Conservation (phyloP, 1,284 basidiomycete genomes). For the Sphagnurus paluster region DNA sequence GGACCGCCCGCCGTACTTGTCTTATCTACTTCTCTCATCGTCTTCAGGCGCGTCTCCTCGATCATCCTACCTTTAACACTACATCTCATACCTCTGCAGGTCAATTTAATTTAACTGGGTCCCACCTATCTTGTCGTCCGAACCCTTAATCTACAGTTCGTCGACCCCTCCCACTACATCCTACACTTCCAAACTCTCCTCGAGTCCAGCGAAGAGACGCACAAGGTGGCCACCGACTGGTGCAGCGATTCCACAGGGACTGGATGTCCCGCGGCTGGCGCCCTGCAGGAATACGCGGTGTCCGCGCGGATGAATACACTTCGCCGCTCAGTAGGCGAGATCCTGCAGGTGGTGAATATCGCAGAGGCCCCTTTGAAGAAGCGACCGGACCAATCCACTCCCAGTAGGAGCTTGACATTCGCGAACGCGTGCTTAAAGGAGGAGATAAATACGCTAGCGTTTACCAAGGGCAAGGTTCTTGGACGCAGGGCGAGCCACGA, state of each 20-base stretch:
- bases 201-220: constrained; percentile 94
- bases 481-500: no score
- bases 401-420: constrained; percentile 83
- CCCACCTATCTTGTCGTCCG: constrained; percentile 94
- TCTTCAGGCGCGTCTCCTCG: no score
- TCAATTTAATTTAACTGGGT: constrained; percentile 98
- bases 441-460: constrained; percentile 89
- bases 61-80: no score
- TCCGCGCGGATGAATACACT: constrained; percentile 99
- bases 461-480: constrained; percentile 73
- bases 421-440: constrained; percentile 90
- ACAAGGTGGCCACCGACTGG: constrained; percentile 91
- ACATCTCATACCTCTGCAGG: no score
- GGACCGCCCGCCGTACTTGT: no score
- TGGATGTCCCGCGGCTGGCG: constrained; percentile 97
- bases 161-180: constrained; percentile 98
- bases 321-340: constrained; percentile 88
- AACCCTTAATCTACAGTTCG: constrained; percentile 84
- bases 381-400: constrained; percentile 96
- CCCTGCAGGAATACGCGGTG: constrained; percentile 97
- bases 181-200: constrained; percentile 95
- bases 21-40: no score
- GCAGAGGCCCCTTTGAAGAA: constrained; percentile 93
- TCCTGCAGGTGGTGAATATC: constrained; percentile 98
- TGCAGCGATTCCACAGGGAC: constrained; percentile 93